Percentiles rank a stretch among this genome's conserved stretches.
phyloP scores from a whole-genome alignment of 2,329 filamentous ascomycete genomes.

The Diaporthe caulivora region DNA sequence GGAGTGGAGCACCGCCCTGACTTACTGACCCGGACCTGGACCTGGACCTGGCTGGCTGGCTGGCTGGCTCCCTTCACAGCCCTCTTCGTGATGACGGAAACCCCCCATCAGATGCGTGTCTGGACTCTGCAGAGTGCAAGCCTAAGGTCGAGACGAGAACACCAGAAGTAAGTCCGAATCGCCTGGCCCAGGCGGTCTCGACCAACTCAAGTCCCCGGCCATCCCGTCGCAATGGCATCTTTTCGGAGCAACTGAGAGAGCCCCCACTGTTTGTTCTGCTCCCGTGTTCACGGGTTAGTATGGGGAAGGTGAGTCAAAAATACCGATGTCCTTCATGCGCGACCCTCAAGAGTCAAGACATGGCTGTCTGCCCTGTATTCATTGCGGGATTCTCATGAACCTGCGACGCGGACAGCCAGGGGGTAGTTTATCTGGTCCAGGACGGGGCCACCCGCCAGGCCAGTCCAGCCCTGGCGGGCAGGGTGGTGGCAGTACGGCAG shows the following conservation, averaged over 20 bases:
- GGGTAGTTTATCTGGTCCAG: neutral
- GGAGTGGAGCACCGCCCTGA: slow-evolving; percentile 22
- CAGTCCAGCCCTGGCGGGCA: neutral
- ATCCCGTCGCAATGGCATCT: neutral
- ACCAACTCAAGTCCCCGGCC: neutral
- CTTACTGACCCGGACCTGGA: slow-evolving; percentile 13
- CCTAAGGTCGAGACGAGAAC: neutral
- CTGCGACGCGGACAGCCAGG: neutral
- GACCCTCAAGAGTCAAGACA: too few species aligned
- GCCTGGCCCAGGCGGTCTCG: neutral
- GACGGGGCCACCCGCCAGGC: slow-evolving; percentile 6
- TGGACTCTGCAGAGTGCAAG: neutral
- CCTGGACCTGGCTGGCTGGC: too few species aligned
- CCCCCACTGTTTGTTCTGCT: slow-evolving; percentile 15
- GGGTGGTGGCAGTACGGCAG: neutral
- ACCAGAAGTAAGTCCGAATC: neutral
- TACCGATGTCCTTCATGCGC: slow-evolving; percentile 12
- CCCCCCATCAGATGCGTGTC: neutral
- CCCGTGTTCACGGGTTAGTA: neutral
- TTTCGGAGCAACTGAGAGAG: neutral
- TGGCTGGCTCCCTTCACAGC: slow-evolving; percentile 15
- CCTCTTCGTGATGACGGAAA: slow-evolving; percentile 1
- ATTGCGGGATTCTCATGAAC: slow-evolving; percentile 5
- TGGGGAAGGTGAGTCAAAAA: slow-evolving; percentile 26
- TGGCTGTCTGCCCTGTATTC: slow-evolving; percentile 9